These are phyloP conservation scores for Mycena haematopus DNA, from an alignment of 768 basidiomycete species.

Conservation along the genomic window DNA sequence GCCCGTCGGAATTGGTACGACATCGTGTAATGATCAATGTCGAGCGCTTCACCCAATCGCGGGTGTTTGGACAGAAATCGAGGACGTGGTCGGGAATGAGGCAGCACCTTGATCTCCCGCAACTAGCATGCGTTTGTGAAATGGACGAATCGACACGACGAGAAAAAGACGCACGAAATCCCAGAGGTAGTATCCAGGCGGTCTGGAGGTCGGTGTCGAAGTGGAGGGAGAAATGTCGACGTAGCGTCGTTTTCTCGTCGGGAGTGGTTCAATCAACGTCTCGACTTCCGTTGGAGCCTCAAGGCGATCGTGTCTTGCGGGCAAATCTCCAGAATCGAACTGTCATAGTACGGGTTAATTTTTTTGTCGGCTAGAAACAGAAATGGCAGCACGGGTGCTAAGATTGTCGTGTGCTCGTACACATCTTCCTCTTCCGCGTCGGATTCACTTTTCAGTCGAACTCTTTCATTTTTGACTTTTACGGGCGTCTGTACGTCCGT, in stretches of 20 bases:
- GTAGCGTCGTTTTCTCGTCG: constrained; percentile 4
- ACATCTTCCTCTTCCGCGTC: constrained; percentile 19
- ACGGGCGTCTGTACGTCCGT: neutral
- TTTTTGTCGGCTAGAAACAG: neutral
- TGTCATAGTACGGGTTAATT: neutral
- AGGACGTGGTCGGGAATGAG: constrained; percentile 1
- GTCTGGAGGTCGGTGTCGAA: neutral
- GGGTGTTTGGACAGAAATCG: constrained; percentile 16
- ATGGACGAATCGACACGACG: neutral
- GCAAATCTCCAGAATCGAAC: neutral
- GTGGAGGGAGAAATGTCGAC: constrained; percentile 7
- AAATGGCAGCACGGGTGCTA: neutral
- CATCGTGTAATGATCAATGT: constrained; percentile 9
- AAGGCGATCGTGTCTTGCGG: neutral
- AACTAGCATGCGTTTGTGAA: constrained; percentile 1
- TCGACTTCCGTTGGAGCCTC: neutral
- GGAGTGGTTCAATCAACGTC: neutral
- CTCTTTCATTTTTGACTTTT: neutral
- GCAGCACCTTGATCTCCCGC: neutral
- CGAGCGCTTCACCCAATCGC: constrained; percentile 8
- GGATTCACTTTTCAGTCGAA: neutral
- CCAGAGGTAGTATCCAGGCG: constrained; percentile 5
- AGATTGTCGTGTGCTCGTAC: neutral
- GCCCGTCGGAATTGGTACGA: constrained; percentile 8
- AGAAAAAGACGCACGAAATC: constrained; percentile 15